Evolutionary conservation across 805 yeast species (phyloP), one percentile per base, ranked within the genome.

Genomic region (Monosporozyma siamensis): DNA sequence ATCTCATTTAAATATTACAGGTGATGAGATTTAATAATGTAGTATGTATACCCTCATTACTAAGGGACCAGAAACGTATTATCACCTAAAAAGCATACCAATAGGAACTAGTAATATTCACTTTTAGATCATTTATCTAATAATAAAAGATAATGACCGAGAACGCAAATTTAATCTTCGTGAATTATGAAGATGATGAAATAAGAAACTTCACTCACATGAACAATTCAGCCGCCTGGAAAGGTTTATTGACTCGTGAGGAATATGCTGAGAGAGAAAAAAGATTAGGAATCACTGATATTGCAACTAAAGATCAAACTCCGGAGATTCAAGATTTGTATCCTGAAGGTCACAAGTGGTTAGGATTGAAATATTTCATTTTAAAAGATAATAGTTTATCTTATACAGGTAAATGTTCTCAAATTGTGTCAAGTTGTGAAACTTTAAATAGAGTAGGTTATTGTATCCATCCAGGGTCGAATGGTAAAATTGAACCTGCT

Each of bases 401-500:
- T n/a, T 51, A 43, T 12, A 49, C 54, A 2, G 46, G 44, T 10
- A 56, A 59, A 25, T 49, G 51, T 10, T 52, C 55, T 24, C 66
- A 66, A 40, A 64, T 69, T 36, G 71, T 69, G 12, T 61, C 70
- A 1, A 54, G 68, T 34, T 62, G 70, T 44, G 74, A 68, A 46
- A 64, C 71, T 2, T 46, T 68, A 46, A 63, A 65, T 44, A 58
- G 71, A 44, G 49, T 56, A 5, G 69, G 63, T 0, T 66, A 61
- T 54, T 53, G 53, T 22, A 48, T 57, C 8, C 45, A 50, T 20
- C 59, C 63, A 1, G 50, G 38, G 25, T 41, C 53, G 4, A 38
- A 50, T 18, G 61, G 61, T 1, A 48, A 50, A 5, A 39, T 64
- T 18, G 56, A 53, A 20, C 61, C 65, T 9, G 53, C 60, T 4